Base-by-base conservation (phyloP, 768 basidiomycete species). In the Tricholoma flavovirens region DNA sequence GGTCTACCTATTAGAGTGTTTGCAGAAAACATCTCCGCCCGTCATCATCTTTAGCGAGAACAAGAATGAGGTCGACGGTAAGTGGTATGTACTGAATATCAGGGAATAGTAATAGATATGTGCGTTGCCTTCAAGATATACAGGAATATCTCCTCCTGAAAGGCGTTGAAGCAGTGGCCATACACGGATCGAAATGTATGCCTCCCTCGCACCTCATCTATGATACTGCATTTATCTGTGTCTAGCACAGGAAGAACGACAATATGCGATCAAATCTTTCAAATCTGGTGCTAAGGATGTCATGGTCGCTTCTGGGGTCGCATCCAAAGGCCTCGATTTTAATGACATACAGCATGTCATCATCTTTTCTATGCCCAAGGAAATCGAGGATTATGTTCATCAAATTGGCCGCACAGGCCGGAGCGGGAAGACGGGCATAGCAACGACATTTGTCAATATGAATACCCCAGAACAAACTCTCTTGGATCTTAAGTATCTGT, bases 1-100 rank as follows among this genome's bases (percentile, higher is more conserved):
- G 97, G 95, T 99, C 1, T 99, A 98, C 70, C 80, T 98, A 14
- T 77, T 99, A 48, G 97, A 99, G 71, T 98, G 95, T 69, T 71
- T 99, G 59, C 97, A 98, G 69, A 99, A 98, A 75, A 99, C 97
- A 0, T 88, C 97, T 0, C 97, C 97, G 6, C 97, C 97, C 1
- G 94, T 96, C 49, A 97, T 98, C 71, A 83, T 98, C 56, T 99
- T 99, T 70, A 93, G 90, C 60, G 97, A 99, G 68, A 98, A 96
- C 75, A 99, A 99, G 79, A 98, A 99, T 67, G 97, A 99, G 69
- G 97, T 99, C n/a, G 97, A 99, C 66, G 95, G 94, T 94, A 61
- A 64, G 82, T 59, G 24, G 32, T 53, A 11, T 17, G 21, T 4
- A 19, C 9, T 36, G 56, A 30, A 49, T 15, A 29, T 26, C 17